Base-by-base conservation (phyloP, 1,284 basidiomycete species). In the Hypsizygus ulmarius region DNA sequence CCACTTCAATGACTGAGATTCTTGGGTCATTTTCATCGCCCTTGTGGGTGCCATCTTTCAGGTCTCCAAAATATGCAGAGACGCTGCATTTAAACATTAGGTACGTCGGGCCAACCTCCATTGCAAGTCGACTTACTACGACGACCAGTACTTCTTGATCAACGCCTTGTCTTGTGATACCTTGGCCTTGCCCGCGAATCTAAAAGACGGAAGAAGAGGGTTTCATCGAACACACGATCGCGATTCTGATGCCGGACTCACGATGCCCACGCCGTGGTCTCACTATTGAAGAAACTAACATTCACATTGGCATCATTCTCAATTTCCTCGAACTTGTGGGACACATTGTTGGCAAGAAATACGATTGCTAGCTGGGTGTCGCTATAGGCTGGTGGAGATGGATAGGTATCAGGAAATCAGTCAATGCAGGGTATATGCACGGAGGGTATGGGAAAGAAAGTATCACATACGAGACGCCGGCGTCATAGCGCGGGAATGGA, bases 401-500 rank as follows among this genome's bases (percentile, higher is more conserved):
- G 19, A 14, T 46, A 28, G 43, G 40, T 8, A 32, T n/a, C 29
- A 32, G n/a, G 16, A 18, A 25, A 3, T 25, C 7, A 7, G 21
- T 25, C 21, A 25, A 25, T 7, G 21, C 7, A 25, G 21, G 21
- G 21, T 25, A 25, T 25, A 25, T 25, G 21, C 21, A 7, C 21
- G 21, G 28, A 47, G 21, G 34, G 30, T 44, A 28, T 21, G 30
- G 46, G 43, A 28, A 34, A 14, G 19, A 25, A 15, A 42, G 35
- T n/a, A 29, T 32, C 10, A 70, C 81, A 51, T 63, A 89, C 86
- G 79, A 41, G 75, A 71, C 5, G 78, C 72, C 14, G 87, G 85
- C n/a, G 77, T 75, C 92, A 93, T 96, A 30, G 87, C 86, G 43
- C 93, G 78, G 6, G 90, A 83, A 64, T 95, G 92, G 29, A 97